Percentiles rank a stretch among this genome's conserved stretches.
Conservation (phyloP, 257 asterid genomes). For the Solanum verrucosum region DNA sequence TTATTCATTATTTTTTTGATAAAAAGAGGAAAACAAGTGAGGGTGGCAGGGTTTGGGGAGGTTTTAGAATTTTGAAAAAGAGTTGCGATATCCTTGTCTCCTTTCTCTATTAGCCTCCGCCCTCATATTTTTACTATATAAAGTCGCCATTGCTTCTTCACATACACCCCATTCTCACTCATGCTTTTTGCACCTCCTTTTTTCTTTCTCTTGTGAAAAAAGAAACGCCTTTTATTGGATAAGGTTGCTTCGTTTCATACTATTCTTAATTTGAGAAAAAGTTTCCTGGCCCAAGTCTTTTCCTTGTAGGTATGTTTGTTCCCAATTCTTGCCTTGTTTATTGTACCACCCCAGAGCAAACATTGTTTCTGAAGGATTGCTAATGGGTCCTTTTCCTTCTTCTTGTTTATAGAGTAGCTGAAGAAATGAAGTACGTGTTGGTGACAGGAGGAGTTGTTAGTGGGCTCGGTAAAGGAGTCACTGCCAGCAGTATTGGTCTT, state of each 20-base stretch:
- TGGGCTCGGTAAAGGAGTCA: constrained; percentile 78
- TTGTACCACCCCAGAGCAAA: background rate
- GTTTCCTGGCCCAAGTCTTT: background rate
- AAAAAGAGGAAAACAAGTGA: background rate
- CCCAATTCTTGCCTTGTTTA: background rate
- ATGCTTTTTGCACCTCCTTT: background rate
- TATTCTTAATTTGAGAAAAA: background rate
- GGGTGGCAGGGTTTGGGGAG: background rate
- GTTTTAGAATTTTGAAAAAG: background rate
- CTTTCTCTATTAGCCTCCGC: background rate
- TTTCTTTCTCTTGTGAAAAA: background rate
- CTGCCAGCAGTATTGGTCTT: constrained; percentile 74
- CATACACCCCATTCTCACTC: background rate
- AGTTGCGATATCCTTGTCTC: background rate
- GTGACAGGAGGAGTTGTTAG: constrained; percentile 79
- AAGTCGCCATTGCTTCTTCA: constrained; percentile 41
- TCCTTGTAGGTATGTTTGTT: background rate
- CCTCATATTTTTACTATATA: constrained; percentile 13
- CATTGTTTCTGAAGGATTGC: background rate
- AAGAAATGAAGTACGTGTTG: constrained; percentile 60
- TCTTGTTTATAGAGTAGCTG: background rate
- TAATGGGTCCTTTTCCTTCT: background rate
- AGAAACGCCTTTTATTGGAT: background rate
- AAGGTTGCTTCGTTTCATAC: background rate
- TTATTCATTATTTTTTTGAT: background rate